Evolutionary conservation across 2,329 filamentous ascomycete species (phyloP), one percentile per base, ranked within the genome.

Genomic region (Colletotrichum horii): DNA sequence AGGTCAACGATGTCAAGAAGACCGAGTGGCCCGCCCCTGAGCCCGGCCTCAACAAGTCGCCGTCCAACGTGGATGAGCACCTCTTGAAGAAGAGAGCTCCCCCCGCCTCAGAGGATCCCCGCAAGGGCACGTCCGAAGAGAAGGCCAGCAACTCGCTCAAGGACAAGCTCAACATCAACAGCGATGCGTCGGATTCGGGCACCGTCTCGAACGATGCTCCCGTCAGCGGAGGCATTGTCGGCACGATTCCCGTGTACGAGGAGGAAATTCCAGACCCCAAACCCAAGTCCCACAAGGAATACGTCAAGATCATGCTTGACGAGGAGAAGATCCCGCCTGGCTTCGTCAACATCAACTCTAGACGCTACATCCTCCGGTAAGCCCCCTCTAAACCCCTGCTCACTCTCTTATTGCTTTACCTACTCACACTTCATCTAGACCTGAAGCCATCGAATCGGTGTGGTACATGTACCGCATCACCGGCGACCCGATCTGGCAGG

Each of bases 391-490:
- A 48, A 16, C 83, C 4, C 85, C 86, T 80, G 71, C 80, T 52
- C 78, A 7, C 15, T 77, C 66, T 76, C 65, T 70, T 68, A 68
- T 71, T 56, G 22, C 19, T 43, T 7, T 11, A 9, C 58, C 66
- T 30, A 58, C 80, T 82, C 62, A 80, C 77, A 74, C 28, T 75
- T 64, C 22, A 11, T 12, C 75, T 77, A 94, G 94, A 26, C 95
- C 95, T 24, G 95, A 98, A 86, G 95, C 94, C 1, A 96, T 98
- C 79, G 95, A 98, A 81, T 95, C 93, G 1, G 92, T 97, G 16
- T 97, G 95, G 90, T 94, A 96, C 85, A 93, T 97, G 88, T 97
- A 97, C 86, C 94, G 96, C 81, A 95, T 97, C 84, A 97, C 95
- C 0, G 96, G 95, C 64, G 94, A 97, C 78, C 85, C 89, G 2